Evolutionary conservation across 768 basidiomycete species (phyloP).

Genomic region (Gyrodon lividus): DNA sequence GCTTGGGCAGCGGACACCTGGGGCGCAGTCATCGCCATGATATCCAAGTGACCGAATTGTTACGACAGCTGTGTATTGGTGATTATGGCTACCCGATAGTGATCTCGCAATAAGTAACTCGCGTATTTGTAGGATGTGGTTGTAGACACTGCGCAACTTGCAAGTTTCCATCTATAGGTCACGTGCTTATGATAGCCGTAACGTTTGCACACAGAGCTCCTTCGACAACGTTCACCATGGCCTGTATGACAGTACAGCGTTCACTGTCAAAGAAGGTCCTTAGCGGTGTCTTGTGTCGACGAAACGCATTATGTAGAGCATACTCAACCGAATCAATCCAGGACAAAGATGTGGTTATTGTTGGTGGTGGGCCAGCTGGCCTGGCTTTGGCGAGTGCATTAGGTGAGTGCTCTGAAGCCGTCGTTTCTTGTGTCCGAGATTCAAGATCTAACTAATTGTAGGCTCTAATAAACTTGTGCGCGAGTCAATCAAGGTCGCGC

Average conservation of each 20-base stretch:
- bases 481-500: constrained; percentile 58
- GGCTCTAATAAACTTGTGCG: constrained; percentile 53
- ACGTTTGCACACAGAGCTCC: background rate
- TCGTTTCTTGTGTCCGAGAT: background rate
- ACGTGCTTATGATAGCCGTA: background rate
- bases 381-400: constrained; percentile 86
- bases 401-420: constrained; percentile 44
- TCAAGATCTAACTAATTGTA: constrained; percentile 22
- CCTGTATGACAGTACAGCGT: constrained; percentile 3
- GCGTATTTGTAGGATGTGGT: background rate
- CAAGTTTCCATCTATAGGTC: background rate
- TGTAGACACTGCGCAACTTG: background rate
- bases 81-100: too few relatives aligned
- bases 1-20: constrained; percentile 79
- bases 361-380: constrained; percentile 92
- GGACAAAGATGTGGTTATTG: constrained; percentile 86
- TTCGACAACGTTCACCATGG: constrained; percentile 5
- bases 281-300: constrained; percentile 2
- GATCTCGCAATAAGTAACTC: too few relatives aligned
- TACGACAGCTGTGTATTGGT: background rate
- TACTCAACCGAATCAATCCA: constrained; percentile 29
- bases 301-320: constrained; percentile 6
- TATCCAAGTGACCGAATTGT: background rate
- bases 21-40: constrained; percentile 45
- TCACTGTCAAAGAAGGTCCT: constrained; percentile 8